A percentile compares a stretch with the other conserved stretches of the same genome.
phyloP scores from a whole-genome alignment of 257 asterid species.

The Plantago ovata region DNA sequence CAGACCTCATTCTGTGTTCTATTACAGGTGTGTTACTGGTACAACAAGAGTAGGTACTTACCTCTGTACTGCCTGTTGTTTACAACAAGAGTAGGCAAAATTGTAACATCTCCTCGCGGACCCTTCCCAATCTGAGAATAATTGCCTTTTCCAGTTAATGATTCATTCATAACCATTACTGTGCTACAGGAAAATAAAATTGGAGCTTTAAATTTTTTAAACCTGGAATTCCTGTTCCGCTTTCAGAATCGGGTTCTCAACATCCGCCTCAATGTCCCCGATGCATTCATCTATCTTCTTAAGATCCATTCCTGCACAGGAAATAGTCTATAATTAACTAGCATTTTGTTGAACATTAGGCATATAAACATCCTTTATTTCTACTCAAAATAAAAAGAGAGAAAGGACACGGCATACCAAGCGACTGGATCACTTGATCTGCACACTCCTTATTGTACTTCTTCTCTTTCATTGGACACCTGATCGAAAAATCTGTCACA shows the following conservation, averaged over 20 bases:
- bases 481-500: constrained; percentile 58
- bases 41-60: constrained; percentile 1
- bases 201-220: background rate
- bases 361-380: background rate
- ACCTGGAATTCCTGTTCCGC: constrained; percentile 61
- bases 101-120: constrained; percentile 60
- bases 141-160: background rate
- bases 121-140: constrained; percentile 51
- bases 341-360: background rate
- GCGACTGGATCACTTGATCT: constrained; percentile 54
- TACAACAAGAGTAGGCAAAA: constrained; percentile 61
- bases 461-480: constrained; percentile 68
- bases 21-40: background rate
- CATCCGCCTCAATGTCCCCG: constrained; percentile 48
- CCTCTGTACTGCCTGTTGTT: constrained; percentile 65
- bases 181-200: background rate
- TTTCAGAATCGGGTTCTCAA: constrained; percentile 46
- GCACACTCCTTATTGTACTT: constrained; percentile 64
- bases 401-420: constrained; percentile 44
- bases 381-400: background rate
- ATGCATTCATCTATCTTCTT: constrained; percentile 45
- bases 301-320: constrained; percentile 42
- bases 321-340: background rate
- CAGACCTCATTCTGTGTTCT: background rate
- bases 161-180: background rate